These are phyloP conservation scores for Metschnikowia henanensis DNA, from an alignment of 805 yeast genomes.

Conservation along the genomic window DNA sequence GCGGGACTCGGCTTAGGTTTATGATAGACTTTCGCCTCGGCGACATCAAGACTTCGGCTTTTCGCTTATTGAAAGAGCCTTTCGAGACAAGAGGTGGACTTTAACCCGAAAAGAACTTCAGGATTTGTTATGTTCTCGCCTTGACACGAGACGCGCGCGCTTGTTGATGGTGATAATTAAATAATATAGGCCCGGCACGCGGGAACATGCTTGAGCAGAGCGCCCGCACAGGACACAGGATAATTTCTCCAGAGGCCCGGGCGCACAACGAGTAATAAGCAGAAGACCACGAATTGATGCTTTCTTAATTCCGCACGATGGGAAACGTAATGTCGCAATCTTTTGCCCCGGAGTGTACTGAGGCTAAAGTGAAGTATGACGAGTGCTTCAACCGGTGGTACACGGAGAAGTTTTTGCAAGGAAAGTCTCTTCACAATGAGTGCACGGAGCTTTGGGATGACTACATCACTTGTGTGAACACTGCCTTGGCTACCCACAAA, in stretches of 20 bases:
- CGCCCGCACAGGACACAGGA: not conserved
- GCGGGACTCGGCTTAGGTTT: slow-evolving; percentile 9
- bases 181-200: too few species aligned
- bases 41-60: slow-evolving; percentile 1
- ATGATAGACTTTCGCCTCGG: slow-evolving; percentile 18
- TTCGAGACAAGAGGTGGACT: too few species aligned
- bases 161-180: too few species aligned
- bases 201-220: too few species aligned
- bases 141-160: not conserved
- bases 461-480: slow-evolving; percentile 85
- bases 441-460: slow-evolving; percentile 88
- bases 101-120: not conserved
- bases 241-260: not conserved
- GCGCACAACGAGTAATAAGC: not conserved
- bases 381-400: slow-evolving; percentile 96
- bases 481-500: slow-evolving; percentile 66
- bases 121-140: not conserved
- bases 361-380: slow-evolving; percentile 81
- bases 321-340: slow-evolving; percentile 58
- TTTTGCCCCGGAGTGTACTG: slow-evolving; percentile 96
- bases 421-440: slow-evolving; percentile 66
- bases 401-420: slow-evolving; percentile 69
- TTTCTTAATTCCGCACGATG: slow-evolving; percentile 22
- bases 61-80: too few species aligned
- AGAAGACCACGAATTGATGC: not conserved